Conservation (phyloP, 2,329 filamentous ascomycete species). For the Colletotrichum sp. region DNA sequence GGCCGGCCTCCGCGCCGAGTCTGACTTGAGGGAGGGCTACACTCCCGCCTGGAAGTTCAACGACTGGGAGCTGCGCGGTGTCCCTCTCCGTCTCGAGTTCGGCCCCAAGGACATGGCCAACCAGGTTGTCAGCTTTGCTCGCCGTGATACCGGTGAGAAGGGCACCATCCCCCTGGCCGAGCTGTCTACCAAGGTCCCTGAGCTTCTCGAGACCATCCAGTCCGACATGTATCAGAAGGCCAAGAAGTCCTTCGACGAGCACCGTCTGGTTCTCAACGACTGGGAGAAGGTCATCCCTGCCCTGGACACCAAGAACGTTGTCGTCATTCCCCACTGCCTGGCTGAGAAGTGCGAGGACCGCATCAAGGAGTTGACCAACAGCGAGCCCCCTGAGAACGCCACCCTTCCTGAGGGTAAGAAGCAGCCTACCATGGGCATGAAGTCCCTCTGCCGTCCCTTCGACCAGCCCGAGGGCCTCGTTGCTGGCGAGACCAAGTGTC, state of each 20-base stretch:
- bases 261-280: conserved; percentile 80
- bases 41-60: conserved; percentile 98
- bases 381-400: conserved; percentile 51
- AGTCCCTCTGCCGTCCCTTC: conserved; percentile 74
- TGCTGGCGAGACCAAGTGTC: conserved; percentile 84
- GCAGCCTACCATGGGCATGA: conserved; percentile 68
- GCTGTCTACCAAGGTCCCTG: conserved; percentile 74
- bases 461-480: conserved; percentile 83
- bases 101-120: conserved; percentile 93
- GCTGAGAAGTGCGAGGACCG: conserved; percentile 85
- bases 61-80: conserved; percentile 96
- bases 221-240: conserved; percentile 80
- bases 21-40: conserved; percentile 89
- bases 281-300: conserved; percentile 93
- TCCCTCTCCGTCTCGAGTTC: conserved; percentile 92
- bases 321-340: conserved; percentile 89
- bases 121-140: conserved; percentile 81
- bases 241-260: conserved; percentile 76
- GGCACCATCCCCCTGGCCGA: conserved; percentile 77
- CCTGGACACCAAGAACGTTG: conserved; percentile 90
- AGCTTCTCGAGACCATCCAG: conserved; percentile 89
- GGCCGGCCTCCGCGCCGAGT: conserved; percentile 77
- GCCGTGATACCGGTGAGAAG: conserved; percentile 88
- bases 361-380: conserved; percentile 90
- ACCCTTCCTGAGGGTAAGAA: conserved; percentile 57